Evolutionary conservation across 1,284 basidiomycete genomes (phyloP).

Genomic region (Porodaedalea pini): DNA sequence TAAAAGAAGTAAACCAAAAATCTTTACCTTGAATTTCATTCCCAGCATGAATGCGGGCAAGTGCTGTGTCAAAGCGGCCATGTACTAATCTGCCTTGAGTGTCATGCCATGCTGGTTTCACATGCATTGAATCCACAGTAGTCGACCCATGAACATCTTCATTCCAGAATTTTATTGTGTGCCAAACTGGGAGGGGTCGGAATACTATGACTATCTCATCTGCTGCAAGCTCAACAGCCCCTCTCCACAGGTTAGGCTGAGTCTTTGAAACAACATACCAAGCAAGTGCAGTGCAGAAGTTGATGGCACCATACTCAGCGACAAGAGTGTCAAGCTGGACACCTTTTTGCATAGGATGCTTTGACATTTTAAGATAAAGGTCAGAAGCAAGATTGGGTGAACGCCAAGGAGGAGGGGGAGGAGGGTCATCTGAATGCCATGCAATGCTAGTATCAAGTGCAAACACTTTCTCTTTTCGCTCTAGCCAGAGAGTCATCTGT

Average conservation of each 20-base stretch:
- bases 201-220: neutral
- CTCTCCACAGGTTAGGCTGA: neutral
- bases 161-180: neutral
- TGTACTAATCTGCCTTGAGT: neutral
- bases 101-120: neutral
- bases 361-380: neutral
- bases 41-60: neutral
- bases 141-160: neutral
- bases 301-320: neutral
- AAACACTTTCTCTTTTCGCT: conserved; percentile 22
- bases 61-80: neutral
- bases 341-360: neutral
- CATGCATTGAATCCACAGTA: neutral
- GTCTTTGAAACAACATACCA: neutral
- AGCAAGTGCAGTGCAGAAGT: neutral
- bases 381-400: neutral
- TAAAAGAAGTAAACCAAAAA: too few relatives aligned
- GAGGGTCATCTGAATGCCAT: neutral
- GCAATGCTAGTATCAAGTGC: neutral
- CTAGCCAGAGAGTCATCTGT: conserved; percentile 37
- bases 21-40: neutral
- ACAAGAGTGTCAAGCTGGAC: neutral
- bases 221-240: neutral
- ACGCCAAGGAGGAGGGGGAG: neutral
- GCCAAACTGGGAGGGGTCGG: neutral